Base-by-base conservation (phyloP, 2,329 filamentous ascomycete genomes). In the Huntiella omanensis region DNA sequence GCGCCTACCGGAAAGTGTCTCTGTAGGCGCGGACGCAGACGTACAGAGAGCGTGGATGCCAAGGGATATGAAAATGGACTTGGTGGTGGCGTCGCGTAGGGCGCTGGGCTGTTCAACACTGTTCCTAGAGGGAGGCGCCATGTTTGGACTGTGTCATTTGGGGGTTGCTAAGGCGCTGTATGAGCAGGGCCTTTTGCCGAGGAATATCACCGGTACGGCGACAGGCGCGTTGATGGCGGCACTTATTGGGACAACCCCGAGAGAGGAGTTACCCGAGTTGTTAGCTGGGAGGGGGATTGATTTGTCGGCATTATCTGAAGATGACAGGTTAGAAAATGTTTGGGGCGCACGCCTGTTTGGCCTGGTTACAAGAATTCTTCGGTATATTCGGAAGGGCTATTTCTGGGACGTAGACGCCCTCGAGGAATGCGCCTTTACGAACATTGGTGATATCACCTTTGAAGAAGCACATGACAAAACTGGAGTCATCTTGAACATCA, bases 161-260 rank as follows among this genome's bases (percentile, higher is more conserved):
- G 87, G 87, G 5, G 85, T 95, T 4, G 83, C 93, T 35, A 93
- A 88, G 58, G 86, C 86, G 2, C 65, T 95, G 36, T 83, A 87
- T 60, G 63, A 86, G 33, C 74, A 82, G 22, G 83, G 83, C 0
- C 64, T 95, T 12, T 67, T 95, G 40, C 88, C 91, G 3, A 75
- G 85, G 38, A 93, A 95, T 54, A 87, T 96, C 54, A 85, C 85
- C 0, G 88, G 88, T 6, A 93, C 85, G 1, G 87, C 82, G 3
- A 93, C 85, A 0, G 88, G 88, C 11, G 88, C 87, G 6, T 65
- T 95, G 55, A 88, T 94, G 52, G 87, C 86, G 1, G 85, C 86
- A 10, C 66, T 95, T 22, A 83, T 96, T 2, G 82, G 83, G 4
- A 81, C 91, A 13, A 86, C 91, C 58, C 86, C 82, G 0, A 81